A percentile compares a stretch with the other conserved stretches of the same genome.
Evolutionary conservation across 306 rosid species (phyloP).

Genomic region (Dalbergia oliveri): DNA sequence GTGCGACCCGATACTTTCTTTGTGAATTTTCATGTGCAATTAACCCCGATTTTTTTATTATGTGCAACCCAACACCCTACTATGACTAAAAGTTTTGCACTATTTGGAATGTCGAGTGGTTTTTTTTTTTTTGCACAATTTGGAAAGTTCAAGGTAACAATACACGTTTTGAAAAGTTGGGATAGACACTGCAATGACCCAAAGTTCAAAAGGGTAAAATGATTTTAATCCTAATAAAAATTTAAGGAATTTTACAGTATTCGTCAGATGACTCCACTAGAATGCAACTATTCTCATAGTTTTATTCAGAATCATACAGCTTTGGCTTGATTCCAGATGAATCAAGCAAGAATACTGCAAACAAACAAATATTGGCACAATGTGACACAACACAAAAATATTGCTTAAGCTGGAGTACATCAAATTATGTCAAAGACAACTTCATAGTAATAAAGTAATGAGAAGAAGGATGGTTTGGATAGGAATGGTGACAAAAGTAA

Average conservation of each 20-base stretch:
- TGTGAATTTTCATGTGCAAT: no score
- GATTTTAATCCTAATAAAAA: neutral
- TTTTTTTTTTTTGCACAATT: no score
- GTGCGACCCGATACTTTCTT: no score
- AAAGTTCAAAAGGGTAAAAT: no score
- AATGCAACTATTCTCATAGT: slow-evolving; percentile 23
- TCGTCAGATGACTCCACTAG: slow-evolving; percentile 39
- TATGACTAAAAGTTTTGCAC: no score
- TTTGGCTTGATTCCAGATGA: slow-evolving; percentile 13
- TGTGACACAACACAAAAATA: slow-evolving; percentile 20
- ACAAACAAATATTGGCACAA: slow-evolving; percentile 12
- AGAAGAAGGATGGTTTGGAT: slow-evolving; percentile 15
- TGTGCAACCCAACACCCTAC: no score
- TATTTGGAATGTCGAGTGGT: no score
- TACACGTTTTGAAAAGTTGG: no score
- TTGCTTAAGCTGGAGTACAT: slow-evolving; percentile 24
- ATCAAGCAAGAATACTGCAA: slow-evolving; percentile 6
- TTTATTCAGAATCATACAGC: slow-evolving; percentile 26
- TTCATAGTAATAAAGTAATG: slow-evolving; percentile 20
- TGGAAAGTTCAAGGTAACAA: no score
- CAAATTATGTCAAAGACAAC: slow-evolving; percentile 28
- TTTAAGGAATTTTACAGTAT: slow-evolving; percentile 25
- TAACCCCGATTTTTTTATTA: no score
- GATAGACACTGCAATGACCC: no score
- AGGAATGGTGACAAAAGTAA: slow-evolving; percentile 23